Evolutionary conservation across 2,329 filamentous ascomycete genomes (phyloP), one percentile per base, ranked within the genome.

Genomic region (Fusarium nanum): DNA sequence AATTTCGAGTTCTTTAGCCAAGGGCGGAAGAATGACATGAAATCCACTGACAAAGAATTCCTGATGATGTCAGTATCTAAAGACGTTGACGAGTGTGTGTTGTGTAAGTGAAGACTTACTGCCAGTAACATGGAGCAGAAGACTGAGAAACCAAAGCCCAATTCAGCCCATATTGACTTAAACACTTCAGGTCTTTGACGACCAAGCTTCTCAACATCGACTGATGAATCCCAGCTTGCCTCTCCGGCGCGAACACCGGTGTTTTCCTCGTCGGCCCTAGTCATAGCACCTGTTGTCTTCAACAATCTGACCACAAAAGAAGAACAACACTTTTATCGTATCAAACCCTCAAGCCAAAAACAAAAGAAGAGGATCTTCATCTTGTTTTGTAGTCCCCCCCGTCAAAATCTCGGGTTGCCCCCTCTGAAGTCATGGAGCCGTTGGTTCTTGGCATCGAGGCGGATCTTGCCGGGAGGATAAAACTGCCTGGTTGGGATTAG

Each of bases 1-100:
- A 34, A 95, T 93, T 41, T 88, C 60, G 7, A 95, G 84, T 4
- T 88, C 85, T 25, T 78, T 74, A 18, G 88, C 83, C 6, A 95
- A 78, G 0, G 87, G 87, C 2, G 93, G 92, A 1, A 94, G 80
- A 32, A 94, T 87, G 42, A 78, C 71, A 53, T 73, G 72, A 44
- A 75, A 76, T 48, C 73, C 73, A 40, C 70, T 73, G 30, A 76
- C 66, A 52, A 75, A 75, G 67, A 75, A 75, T 73, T 75, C 73
- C 73, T 75, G 13, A 23, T 41, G 16, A 48, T 46, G 28, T 61
- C 25, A 60, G 61, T 47, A 32, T 27, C 50, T 67, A 6, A 6
- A n/a, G 7, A 12, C 14, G 28, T 32, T 18, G 32, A 27, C 12
- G 37, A 23, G 6, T 4, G 6, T n/a, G 20, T 8, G 12, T 46